Evolutionary conservation across 2,329 filamentous ascomycete species (phyloP), one percentile per base, ranked within the genome.

Genomic region (Apiospora rasikravindrae): DNA sequence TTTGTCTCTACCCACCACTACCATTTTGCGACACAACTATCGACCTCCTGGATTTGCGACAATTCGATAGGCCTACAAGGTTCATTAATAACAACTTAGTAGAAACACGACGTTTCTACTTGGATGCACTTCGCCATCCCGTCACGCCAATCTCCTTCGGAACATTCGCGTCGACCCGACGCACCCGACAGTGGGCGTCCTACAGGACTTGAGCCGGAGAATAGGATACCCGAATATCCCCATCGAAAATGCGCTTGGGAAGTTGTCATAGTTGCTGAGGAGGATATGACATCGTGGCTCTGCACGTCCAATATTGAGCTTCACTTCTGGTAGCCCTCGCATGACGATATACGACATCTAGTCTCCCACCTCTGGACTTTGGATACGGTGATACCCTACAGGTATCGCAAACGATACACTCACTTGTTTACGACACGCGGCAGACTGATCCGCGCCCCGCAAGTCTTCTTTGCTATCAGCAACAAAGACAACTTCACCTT

Each of bases 221-320:
- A n/a, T 40, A 64, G 33, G 33, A 40, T 13, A 37, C 37, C 16
- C 57, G 57, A 64, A 13, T 14, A 64, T 22, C 13, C 57, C 57
- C 8, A 64, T 14, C 29, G 47, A 69, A 47, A 47, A 69, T 69
- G 68, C 68, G 33, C 47, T 40, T 37, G 68, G 47, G 19, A 14
- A 44, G 47, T 42, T 24, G 68, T 53, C 37, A 40, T 10, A 57
- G 29, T 57, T 69, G 68, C 45, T 69, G 68, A 69, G 68, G 68
- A 69, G 68, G 68, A 51, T 40, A 40, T 45, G 42, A 45, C 67
- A 69, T 49, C 67, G 44, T n/a, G 26, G 67, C 47, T 49, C 33
- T 64, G 33, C 33, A 40, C 57, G 57, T 64, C 67, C 16, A 45
- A 37, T 24, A 49, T 49, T 69, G 44, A 69, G 67, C 67, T 33